A percentile compares a stretch with the other conserved stretches of the same genome.
phyloP scores from a whole-genome alignment of 2,329 filamentous ascomycete genomes.

The Pyricularia grisea region DNA sequence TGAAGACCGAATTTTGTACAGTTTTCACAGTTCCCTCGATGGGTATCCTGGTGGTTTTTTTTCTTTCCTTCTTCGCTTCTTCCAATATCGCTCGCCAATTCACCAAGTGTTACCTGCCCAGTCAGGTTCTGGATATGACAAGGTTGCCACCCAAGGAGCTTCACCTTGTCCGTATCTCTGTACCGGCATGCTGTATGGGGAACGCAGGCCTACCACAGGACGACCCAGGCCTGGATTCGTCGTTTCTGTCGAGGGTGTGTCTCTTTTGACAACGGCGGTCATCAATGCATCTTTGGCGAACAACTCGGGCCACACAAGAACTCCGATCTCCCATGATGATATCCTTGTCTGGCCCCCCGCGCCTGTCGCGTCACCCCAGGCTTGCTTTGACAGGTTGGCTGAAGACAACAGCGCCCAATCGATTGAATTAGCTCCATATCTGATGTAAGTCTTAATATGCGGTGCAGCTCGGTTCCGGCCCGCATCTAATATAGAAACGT shows the following conservation, averaged over 20 bases:
- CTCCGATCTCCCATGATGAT: constrained; percentile 75
- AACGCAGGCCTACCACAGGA: constrained; percentile 56
- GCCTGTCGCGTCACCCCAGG: constrained; percentile 64
- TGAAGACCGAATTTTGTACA: not conserved
- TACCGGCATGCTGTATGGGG: constrained; percentile 77
- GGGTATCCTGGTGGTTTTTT: not conserved
- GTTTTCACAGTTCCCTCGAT: not conserved
- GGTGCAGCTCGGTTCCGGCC: constrained; percentile 65
- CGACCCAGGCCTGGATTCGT: constrained; percentile 11
- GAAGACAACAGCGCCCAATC: constrained; percentile 84
- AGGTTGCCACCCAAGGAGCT: constrained; percentile 67
- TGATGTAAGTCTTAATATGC: constrained; percentile 84
- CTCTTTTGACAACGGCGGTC: constrained; percentile 57
- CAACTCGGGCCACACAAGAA: constrained; percentile 69
- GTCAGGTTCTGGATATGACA: constrained; percentile 51
- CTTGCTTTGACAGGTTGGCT: constrained; percentile 86
- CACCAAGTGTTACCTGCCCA: constrained; percentile 38
- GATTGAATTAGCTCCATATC: constrained; percentile 46
- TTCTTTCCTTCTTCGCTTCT: not conserved
- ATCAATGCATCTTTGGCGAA: constrained; percentile 44
- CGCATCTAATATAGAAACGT: constrained; percentile 29
- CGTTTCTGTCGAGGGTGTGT: constrained; percentile 33
- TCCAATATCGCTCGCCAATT: not conserved
- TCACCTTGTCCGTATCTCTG: constrained; percentile 54
- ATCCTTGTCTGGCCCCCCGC: constrained; percentile 55